A percentile compares a stretch with the other conserved stretches of the same genome.
Evolutionary conservation across 148 eudicot species (phyloP).

Genomic region (Diospyros lotus): DNA sequence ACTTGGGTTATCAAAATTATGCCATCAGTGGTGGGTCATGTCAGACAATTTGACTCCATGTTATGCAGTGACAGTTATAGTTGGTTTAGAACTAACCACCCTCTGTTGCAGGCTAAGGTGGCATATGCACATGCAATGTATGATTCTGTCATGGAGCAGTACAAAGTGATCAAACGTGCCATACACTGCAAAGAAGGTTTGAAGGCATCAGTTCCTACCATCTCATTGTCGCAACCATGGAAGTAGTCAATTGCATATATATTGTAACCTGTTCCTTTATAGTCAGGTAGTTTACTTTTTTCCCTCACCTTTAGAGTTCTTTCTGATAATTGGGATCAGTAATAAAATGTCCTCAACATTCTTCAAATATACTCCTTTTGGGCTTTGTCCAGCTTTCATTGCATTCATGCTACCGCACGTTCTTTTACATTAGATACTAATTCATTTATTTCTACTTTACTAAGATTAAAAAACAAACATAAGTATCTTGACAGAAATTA

Average conservation of each 20-base stretch:
- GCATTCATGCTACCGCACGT: too few relatives aligned
- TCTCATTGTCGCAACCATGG: conserved; percentile 92
- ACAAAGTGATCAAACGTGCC: conserved; percentile 59
- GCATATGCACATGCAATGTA: conserved; percentile 50
- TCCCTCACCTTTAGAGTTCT: background rate
- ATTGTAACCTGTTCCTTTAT: background rate
- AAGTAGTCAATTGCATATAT: conserved; percentile 18
- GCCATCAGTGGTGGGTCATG: too few relatives aligned
- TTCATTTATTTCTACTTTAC: too few relatives aligned
- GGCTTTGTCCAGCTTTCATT: too few relatives aligned
- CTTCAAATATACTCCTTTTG: background rate
- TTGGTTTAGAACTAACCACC: background rate
- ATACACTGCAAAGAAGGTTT: conserved; percentile 67
- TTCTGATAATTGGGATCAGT: background rate
- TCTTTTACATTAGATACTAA: too few relatives aligned
- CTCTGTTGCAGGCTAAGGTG: conserved; percentile 54
- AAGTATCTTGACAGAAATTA: too few relatives aligned
- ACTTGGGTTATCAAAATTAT: too few relatives aligned
- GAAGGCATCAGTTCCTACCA: conserved; percentile 50
- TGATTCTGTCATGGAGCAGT: conserved; percentile 65
- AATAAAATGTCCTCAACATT: background rate
- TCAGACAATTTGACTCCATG: too few relatives aligned
- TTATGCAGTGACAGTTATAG: too few relatives aligned
- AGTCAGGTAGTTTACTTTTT: conserved; percentile 21
- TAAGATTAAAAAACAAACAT: too few relatives aligned